Evolutionary conservation across 306 rosid species (phyloP), one percentile per base, ranked within the genome.

Genomic region (Astragalus membranaceus): DNA sequence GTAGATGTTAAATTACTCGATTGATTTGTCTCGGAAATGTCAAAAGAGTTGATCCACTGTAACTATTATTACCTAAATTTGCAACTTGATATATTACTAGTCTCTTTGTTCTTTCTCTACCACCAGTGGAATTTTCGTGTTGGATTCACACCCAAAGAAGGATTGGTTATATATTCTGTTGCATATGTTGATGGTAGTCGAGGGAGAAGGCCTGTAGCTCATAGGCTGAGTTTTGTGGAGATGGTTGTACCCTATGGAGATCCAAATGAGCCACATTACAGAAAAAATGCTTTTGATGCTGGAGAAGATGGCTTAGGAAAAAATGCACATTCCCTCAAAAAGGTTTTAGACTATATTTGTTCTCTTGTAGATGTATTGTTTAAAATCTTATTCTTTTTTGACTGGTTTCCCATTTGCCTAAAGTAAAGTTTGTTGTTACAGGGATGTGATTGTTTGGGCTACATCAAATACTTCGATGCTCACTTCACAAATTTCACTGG

Each of bases 231-330:
- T 83, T 87, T 87, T 82, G 98, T 87, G 81, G 98, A 92, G 78
- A 89, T 92, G 92, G 98, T 92, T 74, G 98, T 92, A 70, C 98
- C 96, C 2, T 92, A 86, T 83, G 98, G 98, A 49, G 98, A 92
- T 81, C 98, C 98, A 55, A 89, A 84, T 64, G 95, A 87, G 8
- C 98, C 98, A 32, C 98, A 92, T 83, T 89, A 89, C 76, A 83
- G 96, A 59, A 89, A 92, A 84, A 92, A 92, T 84, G 98, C 98
- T 64, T 92, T 92, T 69, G 98, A 92, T 72, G 98, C 96, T 0
- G 98, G 98, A 29, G 98, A 92, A 77, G 98, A 92, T 64, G 98
- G 98, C 76, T 85, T 92, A 41, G 96, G 98, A 26, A 92, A 86
- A 83, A 92, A 89, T 78, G 96, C 98, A 3, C 98, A 89, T 88